Percentiles rank a stretch among this genome's conserved stretches.
phyloP scores from a whole-genome alignment of 768 basidiomycete species.

The Suillus hirtellus region DNA sequence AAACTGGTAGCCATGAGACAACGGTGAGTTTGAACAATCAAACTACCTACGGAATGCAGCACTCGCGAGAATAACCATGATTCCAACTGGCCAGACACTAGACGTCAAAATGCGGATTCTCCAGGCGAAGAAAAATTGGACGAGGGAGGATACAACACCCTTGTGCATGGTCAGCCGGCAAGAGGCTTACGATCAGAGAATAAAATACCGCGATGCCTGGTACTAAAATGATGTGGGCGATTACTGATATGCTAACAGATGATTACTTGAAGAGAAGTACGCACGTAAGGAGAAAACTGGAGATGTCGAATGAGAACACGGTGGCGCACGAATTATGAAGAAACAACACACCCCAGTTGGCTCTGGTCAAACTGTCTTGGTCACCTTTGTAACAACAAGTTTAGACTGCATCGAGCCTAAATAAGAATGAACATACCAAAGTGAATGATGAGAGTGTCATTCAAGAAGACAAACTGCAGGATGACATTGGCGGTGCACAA shows the following conservation, averaged over 20 bases:
- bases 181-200: neutral
- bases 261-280: constrained; percentile 1
- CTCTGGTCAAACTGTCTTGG: constrained; percentile 10
- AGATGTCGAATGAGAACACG: constrained; percentile 1
- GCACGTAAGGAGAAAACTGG: constrained; percentile 33
- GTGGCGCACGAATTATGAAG: neutral
- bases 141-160: constrained; percentile 28
- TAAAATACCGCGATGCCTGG: constrained; percentile 24
- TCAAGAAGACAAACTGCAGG: constrained; percentile 28
- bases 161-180: constrained; percentile 8
- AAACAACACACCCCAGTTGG: constrained; percentile 25
- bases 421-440: constrained; percentile 21
- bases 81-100: constrained; percentile 13
- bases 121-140: constrained; percentile 33
- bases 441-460: constrained; percentile 25
- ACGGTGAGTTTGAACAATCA: constrained; percentile 1
- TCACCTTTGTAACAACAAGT: constrained; percentile 17
- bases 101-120: constrained; percentile 24
- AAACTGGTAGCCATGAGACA: constrained; percentile 21
- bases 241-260: constrained; percentile 6
- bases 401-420: neutral
- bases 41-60: constrained; percentile 21
- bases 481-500: constrained; percentile 27
- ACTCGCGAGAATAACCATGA: constrained; percentile 18
- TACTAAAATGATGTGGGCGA: constrained; percentile 11